Evolutionary conservation across 2,329 filamentous ascomycete genomes (phyloP), one percentile per base, ranked within the genome.

Genomic region (Pseudopyricularia cyperi): DNA sequence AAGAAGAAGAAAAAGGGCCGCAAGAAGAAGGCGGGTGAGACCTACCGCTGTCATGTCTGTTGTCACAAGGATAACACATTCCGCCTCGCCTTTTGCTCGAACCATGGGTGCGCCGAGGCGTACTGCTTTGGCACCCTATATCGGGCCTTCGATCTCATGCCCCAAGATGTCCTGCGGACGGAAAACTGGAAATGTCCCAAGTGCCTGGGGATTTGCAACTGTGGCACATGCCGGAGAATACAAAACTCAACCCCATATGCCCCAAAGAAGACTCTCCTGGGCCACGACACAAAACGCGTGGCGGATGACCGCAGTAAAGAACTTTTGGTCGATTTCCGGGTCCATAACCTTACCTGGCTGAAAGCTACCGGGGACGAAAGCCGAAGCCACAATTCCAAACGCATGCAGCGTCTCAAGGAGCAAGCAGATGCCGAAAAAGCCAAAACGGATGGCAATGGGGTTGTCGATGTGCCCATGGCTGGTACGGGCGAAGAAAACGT

Each of bases 61-160:
- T 80, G 79, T 53, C 80, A 87, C 62, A 79, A 82, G 44, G 88
- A 96, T 60, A 83, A 86, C 50, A 81, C 75, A 19, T 96, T 94
- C 79, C 90, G 89, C 61, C 80, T 95, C 56, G 88, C 88, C 2
- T 78, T 81, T 50, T 98, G 93, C 66, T 82, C 81, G 0, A 82
- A 72, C 35, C 68, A 70, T 3, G 78, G 76, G 8, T 97, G 93
- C 61, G 73, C 76, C 12, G 74, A 86, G 52, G 80, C 79, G 0
- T 98, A 94, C 63, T 97, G 93, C 65, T 98, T 94, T 62, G 91
- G 91, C n/a, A 85, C 85, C 15, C 74, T 98, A 2, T 97, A 89
- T 68, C 77, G 93, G 52, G 90, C 88, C 1, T 95, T 95, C 61
- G 91, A 97, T 64, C 79, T 89, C 63, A 85, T 89, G 77, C 93